Conservation (phyloP, 495 filamentous ascomycete genomes). For the Annulohypoxylon bovei region DNA sequence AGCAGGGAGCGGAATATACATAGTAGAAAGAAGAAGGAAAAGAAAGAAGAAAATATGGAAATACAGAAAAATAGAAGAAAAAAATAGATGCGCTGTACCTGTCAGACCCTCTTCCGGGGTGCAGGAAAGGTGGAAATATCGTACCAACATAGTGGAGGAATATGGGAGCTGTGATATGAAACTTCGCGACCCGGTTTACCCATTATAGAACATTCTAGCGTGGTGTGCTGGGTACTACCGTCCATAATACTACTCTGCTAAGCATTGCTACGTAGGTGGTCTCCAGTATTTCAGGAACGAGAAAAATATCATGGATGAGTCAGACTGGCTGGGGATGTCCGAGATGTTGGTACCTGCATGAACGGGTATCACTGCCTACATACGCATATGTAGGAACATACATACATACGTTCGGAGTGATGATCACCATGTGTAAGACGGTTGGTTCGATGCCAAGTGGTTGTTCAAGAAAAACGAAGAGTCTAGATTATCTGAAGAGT, state of each 20-base stretch:
- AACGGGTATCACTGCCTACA: constrained; percentile 4
- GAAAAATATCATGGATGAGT: constrained; percentile 24
- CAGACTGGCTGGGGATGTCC: constrained; percentile 27
- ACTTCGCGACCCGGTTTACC: constrained; percentile 14
- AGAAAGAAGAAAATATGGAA: neutral
- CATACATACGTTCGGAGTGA: neutral
- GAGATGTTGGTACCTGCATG: constrained; percentile 34
- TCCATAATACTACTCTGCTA: neutral
- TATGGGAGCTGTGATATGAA: neutral
- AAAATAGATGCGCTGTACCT: neutral
- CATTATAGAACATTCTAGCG: constrained; percentile 18
- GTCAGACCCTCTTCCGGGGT: constrained; percentile 31
- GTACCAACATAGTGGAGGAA: neutral
- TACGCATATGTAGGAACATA: neutral
- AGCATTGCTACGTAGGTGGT: neutral
- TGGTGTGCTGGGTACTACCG: neutral
- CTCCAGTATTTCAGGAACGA: constrained; percentile 11
- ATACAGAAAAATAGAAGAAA: neutral
- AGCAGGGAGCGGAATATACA: neutral
- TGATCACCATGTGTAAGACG: constrained; percentile 10
- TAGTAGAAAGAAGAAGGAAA: neutral
- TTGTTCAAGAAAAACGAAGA: neutral
- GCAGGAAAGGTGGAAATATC: neutral
- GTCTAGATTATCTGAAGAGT: neutral
- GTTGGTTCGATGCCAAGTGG: constrained; percentile 3